Base-by-base conservation (phyloP, 2,329 filamentous ascomycete genomes). In the Penicillium janthinellum region DNA sequence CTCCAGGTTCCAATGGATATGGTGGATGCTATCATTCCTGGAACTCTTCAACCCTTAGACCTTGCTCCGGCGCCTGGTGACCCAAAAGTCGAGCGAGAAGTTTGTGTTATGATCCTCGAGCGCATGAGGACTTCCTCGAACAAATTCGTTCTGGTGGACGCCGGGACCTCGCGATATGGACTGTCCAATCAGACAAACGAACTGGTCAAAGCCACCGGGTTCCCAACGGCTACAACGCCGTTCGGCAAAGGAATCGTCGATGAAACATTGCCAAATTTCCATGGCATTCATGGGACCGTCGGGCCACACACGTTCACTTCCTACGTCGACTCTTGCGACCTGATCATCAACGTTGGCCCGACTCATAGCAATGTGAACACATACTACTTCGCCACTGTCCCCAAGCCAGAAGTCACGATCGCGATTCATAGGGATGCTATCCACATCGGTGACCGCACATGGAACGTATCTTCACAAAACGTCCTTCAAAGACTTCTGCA, bases 1-100 rank as follows among this genome's bases (percentile, higher is more conserved):
- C 81, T 87, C 31, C 79, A 82, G 58, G 67, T 87, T 3, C 84
- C 84, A 0, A 76, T 78, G 3, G 84, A 86, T 64, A 71, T 86
- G 69, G 83, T 84, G 75, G 38, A 62, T n/a, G 58, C 54, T 0
- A 58, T 59, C 5, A 56, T 70, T 12, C 48, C 48, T 4, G 31
- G 61, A 4, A 59, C 60, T 4, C 49, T 56, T 0, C 28, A 10
- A 20, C 7, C 57, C 54, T 31, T 64, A 3, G 41, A 50, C 39
- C 35, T 60, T 5, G 20, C 31, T 5, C n/a, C 34, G 7, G 7
- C 38, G 10, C 15, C 52, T 48, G 12, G 52, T 54, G 57, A 57
- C 58, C 1, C 48, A 63, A 44, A 12, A 54, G 0, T 39, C 14
- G 49, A 52, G 10, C n/a, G 39, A 66, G 60, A 58, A 68, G 59